phyloP scores from a whole-genome alignment of 441 rosid genomes.

The Gossypium aridum region DNA sequence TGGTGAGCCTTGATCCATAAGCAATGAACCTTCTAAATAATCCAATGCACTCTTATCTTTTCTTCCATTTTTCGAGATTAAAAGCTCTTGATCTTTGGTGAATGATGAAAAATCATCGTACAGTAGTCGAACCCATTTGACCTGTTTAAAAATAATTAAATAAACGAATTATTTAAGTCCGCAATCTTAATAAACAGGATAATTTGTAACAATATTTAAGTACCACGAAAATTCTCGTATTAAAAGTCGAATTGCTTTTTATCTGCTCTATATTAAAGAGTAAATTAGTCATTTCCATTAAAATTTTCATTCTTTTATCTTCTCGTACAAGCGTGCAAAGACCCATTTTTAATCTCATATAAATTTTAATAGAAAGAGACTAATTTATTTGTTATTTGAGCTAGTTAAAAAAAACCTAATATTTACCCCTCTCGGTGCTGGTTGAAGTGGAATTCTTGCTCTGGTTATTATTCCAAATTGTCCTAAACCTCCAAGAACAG shows the following conservation, averaged over 20 bases:
- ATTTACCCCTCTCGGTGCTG: conserved; percentile 68
- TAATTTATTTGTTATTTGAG: background rate
- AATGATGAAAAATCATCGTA: conserved; percentile 66
- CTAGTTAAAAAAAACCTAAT: no score
- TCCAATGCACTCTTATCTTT: conserved; percentile 37
- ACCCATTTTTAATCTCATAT: no score
- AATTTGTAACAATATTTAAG: no score
- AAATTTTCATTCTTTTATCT: no score
- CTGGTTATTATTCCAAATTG: conserved; percentile 90
- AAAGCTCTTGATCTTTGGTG: conserved; percentile 65
- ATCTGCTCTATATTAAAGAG: no score
- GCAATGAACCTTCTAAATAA: conserved; percentile 75
- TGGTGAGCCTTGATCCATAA: conserved; percentile 53
- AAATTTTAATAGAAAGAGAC: no score
- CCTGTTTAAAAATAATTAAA: conserved; percentile 27
- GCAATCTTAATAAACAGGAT: background rate
- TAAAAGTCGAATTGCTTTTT: accelerated
- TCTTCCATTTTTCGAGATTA: conserved; percentile 60
- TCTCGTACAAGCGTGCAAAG: accelerated
- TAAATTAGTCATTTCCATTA: no score
- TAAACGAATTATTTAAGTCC: background rate
- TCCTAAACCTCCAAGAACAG: conserved; percentile 86
- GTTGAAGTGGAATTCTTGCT: conserved; percentile 64
- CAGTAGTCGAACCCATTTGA: conserved; percentile 75
- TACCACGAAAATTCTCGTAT: no score